These are phyloP conservation scores for Prunus yedoensis DNA, from an alignment of 331 rosid species.

Conservation along the genomic window DNA sequence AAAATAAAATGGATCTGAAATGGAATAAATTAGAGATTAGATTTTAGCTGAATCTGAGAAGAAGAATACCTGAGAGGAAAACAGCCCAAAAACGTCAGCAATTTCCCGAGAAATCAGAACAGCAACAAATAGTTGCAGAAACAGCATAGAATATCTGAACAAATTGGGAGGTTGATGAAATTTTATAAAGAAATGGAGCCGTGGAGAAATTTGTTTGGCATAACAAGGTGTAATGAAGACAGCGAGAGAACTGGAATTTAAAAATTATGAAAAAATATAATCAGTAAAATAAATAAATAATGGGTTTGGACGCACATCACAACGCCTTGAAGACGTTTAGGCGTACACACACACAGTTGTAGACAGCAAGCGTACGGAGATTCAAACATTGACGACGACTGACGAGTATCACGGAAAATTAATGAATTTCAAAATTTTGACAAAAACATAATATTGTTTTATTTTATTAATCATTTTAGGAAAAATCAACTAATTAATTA, in stretches of 20 bases:
- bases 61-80: conserved; percentile 4
- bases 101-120: not conserved
- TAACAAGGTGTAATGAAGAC: not conserved
- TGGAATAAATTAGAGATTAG: not conserved
- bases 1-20: not conserved
- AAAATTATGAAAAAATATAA: not conserved
- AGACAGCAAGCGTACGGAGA: no score
- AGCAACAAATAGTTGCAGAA: not conserved
- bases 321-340: no score
- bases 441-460: no score
- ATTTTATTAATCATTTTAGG: no score
- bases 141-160: not conserved
- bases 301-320: no score
- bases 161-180: not conserved
- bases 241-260: not conserved
- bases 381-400: no score
- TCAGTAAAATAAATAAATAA: no score
- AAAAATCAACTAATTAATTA: no score
- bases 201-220: not conserved
- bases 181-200: not conserved
- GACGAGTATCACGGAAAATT: no score
- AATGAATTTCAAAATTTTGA: no score
- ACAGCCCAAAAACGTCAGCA: not conserved
- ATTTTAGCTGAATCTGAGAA: not conserved
- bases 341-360: no score